Evolutionary conservation across 768 basidiomycete species (phyloP).

Genomic region (Lentinula lateritia): DNA sequence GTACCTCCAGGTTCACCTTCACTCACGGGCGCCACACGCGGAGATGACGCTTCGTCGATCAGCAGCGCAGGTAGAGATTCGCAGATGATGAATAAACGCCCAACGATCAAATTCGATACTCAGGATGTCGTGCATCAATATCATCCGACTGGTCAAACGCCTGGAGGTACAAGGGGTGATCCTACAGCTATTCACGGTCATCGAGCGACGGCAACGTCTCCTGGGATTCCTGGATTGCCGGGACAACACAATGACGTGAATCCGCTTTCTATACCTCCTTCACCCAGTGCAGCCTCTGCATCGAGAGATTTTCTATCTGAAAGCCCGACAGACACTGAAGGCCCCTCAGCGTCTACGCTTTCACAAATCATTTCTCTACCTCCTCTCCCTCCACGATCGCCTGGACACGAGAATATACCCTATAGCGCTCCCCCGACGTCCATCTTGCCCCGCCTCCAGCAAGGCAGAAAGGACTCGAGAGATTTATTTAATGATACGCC

Average conservation of each 20-base stretch:
- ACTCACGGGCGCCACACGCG: conserved; percentile 12
- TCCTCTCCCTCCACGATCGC: conserved; percentile 25
- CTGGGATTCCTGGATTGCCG: background rate
- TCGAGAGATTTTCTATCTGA: conserved; percentile 7
- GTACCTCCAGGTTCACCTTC: conserved; percentile 49
- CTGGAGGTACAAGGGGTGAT: conserved; percentile 31
- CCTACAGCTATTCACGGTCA: conserved; percentile 33
- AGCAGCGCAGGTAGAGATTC: conserved; percentile 21
- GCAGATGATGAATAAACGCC: conserved; percentile 31
- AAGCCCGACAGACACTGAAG: conserved; percentile 16
- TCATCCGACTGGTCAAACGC: conserved; percentile 42
- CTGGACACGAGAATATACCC: conserved; percentile 21
- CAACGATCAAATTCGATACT: conserved; percentile 73
- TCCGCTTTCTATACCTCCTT: too few species aligned
- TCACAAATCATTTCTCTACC: conserved; percentile 29
- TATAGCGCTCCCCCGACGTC: conserved; percentile 35
- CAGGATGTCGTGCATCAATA: conserved; percentile 76
- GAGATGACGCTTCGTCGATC: conserved; percentile 10
- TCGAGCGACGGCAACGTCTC: conserved; percentile 1
- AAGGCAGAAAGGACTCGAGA: conserved; percentile 27
- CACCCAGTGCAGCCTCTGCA: conserved; percentile 10
- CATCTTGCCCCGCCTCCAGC: conserved; percentile 8
- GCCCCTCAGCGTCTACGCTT: conserved; percentile 23
- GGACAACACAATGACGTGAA: background rate
- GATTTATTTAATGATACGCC: conserved; percentile 28